These are phyloP conservation scores for Pseudocercospora fuligena DNA, from an alignment of 2,329 filamentous ascomycete species.

Conservation along the genomic window DNA sequence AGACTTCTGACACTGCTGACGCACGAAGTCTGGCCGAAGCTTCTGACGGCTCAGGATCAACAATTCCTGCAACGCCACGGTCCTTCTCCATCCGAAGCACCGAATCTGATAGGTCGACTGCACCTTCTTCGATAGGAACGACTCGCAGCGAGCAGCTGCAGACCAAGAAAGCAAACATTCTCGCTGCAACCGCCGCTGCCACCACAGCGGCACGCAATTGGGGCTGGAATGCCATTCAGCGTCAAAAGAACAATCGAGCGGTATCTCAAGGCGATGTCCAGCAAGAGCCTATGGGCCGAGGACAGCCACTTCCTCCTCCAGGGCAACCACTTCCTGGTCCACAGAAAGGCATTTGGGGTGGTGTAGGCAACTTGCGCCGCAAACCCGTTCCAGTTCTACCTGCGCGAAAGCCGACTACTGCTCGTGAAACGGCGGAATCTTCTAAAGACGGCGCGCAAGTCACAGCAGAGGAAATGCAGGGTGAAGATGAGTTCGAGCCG, in stretches of 20 bases:
- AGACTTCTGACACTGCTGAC: constrained; percentile 3
- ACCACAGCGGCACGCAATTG: constrained; percentile 40
- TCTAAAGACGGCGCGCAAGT: neutral
- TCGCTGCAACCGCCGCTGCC: constrained; percentile 41
- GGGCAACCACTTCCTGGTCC: constrained; percentile 72
- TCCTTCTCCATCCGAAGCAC: constrained; percentile 26
- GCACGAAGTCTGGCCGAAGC: neutral
- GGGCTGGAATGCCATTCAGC: constrained; percentile 39
- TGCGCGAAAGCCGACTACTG: neutral
- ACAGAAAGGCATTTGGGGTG: constrained; percentile 30
- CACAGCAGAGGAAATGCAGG: neutral
- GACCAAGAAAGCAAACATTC: constrained; percentile 34
- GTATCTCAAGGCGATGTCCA: neutral
- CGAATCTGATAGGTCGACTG: constrained; percentile 21
- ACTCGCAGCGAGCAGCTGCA: constrained; percentile 14
- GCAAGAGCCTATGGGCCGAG: constrained; percentile 75
- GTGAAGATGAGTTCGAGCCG: constrained; percentile 28
- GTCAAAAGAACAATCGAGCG: constrained; percentile 23
- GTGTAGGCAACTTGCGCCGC: constrained; percentile 20
- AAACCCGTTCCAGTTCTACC: constrained; percentile 24
- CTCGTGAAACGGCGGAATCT: neutral
- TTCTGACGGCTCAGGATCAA: constrained; percentile 16
- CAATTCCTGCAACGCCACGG: constrained; percentile 16
- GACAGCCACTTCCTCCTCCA: constrained; percentile 79
- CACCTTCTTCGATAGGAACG: constrained; percentile 15